Percentiles rank a stretch among this genome's conserved stretches.
Conservation (phyloP, 108 stramenopile species). For the Discostella pseudostelligera region DNA sequence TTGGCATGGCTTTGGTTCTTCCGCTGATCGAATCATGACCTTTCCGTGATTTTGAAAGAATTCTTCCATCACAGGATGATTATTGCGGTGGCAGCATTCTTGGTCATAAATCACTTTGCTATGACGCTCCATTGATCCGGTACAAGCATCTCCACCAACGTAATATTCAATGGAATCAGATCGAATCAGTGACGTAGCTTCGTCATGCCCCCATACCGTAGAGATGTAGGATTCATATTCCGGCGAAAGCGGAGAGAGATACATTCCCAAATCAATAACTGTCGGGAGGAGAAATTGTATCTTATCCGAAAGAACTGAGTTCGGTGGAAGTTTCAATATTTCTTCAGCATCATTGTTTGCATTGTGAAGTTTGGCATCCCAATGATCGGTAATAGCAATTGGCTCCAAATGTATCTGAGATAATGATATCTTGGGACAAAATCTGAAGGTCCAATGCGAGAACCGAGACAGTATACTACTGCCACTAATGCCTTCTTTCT, state of each 20-base stretch:
- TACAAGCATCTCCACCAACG: slow-evolving; percentile 25
- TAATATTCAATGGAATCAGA: slow-evolving; percentile 34
- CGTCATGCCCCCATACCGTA: slow-evolving; percentile 18
- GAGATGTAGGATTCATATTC: slow-evolving; percentile 19
- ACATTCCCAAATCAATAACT: slow-evolving; percentile 19
- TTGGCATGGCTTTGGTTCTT: slow-evolving; percentile 33
- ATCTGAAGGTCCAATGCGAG: slow-evolving; percentile 42
- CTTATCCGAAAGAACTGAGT: slow-evolving; percentile 23
- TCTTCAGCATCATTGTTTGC: not conserved
- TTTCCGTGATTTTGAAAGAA: slow-evolving; percentile 27
- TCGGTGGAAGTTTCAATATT: slow-evolving; percentile 15
- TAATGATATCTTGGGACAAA: slow-evolving; percentile 22
- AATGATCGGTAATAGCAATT: not conserved
- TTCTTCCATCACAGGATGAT: slow-evolving; percentile 25
- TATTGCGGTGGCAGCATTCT: slow-evolving; percentile 29
- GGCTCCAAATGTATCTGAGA: slow-evolving; percentile 11
- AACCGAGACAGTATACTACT: slow-evolving; percentile 19
- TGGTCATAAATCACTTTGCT: slow-evolving; percentile 43
- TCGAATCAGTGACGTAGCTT: slow-evolving; percentile 9
- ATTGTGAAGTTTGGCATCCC: not conserved
- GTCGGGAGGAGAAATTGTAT: slow-evolving; percentile 23
- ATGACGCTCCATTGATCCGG: slow-evolving; percentile 8
- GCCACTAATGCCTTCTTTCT: not conserved
- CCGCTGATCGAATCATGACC: slow-evolving; percentile 21
- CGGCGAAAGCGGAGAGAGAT: slow-evolving; percentile 3